phyloP scores from a whole-genome alignment of 1,284 basidiomycete species.

The Microbotryum lychnidis-dioicae region DNA sequence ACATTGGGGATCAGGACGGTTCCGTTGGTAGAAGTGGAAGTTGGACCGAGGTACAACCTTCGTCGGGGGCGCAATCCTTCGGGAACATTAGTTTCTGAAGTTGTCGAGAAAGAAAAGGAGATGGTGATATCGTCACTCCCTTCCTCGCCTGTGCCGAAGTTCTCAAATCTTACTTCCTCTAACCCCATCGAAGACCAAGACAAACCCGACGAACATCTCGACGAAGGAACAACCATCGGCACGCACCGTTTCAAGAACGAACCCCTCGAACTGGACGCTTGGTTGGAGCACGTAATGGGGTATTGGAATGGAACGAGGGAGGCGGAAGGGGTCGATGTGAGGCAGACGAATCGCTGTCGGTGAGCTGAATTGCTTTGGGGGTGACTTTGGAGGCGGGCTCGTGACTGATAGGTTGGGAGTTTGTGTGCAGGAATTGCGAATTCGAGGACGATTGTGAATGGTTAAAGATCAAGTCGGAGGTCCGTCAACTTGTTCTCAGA shows the following conservation, averaged over 20 bases:
- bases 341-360: constrained; percentile 13
- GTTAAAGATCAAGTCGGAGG: constrained; percentile 22
- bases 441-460: constrained; percentile 34
- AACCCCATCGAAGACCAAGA: not conserved
- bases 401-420: constrained; percentile 1
- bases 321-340: constrained; percentile 5
- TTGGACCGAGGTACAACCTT: no score
- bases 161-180: not conserved
- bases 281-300: constrained; percentile 7
- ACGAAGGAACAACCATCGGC: constrained; percentile 28
- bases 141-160: not conserved
- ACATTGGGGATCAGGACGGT: no score
- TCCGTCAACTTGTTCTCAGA: no score
- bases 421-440: constrained; percentile 28
- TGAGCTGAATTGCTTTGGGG: not conserved
- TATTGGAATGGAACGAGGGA: constrained; percentile 27
- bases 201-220: not conserved
- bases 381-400: not conserved
- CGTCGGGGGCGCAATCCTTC: no score
- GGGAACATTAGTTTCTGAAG: not conserved
- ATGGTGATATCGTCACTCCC: not conserved
- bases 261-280: constrained; percentile 10
- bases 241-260: constrained; percentile 15
- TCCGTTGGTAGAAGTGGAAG: no score
- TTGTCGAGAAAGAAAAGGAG: not conserved